These are phyloP conservation scores for Cyathus striatus DNA, from an alignment of 768 basidiomycete species.

Conservation along the genomic window DNA sequence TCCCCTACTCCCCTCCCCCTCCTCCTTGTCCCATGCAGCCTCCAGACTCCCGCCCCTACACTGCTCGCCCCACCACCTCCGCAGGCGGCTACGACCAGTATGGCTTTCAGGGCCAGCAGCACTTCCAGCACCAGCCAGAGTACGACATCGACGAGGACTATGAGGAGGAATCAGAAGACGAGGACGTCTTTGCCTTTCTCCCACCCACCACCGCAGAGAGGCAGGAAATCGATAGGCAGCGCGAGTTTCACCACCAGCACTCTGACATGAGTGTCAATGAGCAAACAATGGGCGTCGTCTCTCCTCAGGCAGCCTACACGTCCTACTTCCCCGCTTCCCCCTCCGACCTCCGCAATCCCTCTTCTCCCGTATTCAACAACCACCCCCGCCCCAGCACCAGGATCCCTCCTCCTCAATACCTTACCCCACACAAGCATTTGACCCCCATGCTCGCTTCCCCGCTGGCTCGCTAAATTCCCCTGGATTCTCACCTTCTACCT, in stretches of 20 bases:
- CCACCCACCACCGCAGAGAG: constrained; percentile 75
- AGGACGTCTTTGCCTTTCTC: constrained; percentile 86
- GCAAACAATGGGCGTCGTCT: not conserved
- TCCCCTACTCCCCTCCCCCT: too few relatives aligned
- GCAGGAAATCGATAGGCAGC: constrained; percentile 10
- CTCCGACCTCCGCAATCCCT: too few relatives aligned
- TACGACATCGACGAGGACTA: constrained; percentile 44
- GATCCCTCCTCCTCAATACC: not conserved
- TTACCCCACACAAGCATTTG: not conserved
- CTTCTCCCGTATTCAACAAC: not conserved
- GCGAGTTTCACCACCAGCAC: constrained; percentile 1
- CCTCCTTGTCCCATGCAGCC: not conserved
- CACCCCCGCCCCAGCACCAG: not conserved
- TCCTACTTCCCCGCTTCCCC: too few relatives aligned
- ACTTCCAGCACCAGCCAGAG: not conserved
- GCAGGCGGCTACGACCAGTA: not conserved
- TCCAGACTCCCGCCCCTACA: not conserved
- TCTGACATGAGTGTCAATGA: not conserved
- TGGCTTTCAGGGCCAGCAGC: not conserved
- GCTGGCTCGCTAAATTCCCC: too few relatives aligned
- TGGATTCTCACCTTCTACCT: too few relatives aligned
- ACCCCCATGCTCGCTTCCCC: not conserved
- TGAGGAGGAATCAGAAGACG: constrained; percentile 73
- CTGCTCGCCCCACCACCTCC: not conserved
- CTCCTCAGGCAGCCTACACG: too few relatives aligned